Evolutionary conservation across 1,139 yeast species (phyloP), one percentile per base, ranked within the genome.

Genomic region (Suhomyces terraborum): DNA sequence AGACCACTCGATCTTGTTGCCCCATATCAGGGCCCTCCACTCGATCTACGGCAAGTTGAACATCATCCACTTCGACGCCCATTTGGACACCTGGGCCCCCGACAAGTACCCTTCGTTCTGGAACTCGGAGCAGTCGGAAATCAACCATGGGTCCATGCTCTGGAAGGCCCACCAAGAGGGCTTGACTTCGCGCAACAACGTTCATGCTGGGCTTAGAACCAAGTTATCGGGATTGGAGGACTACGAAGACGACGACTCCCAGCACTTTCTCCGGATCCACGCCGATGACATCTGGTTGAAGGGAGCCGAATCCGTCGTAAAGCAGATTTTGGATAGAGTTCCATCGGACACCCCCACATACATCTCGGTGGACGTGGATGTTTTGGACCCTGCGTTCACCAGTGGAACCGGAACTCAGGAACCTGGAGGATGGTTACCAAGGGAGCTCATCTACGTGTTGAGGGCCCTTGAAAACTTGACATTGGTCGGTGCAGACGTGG

Each of bases 351-450:
- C 75, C 8, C 88, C 93, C 7, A 84, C 85, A 0, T 85, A 83
- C 54, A 66, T 85, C 30, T 80, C 87, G 9, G 84, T 85, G 24
- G 94, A 85, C 58, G 81, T 85, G 34, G 94, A 85, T 59, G 88
- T 83, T n/a, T 67, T 85, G 49, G 94, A 85, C 57, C 93, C 93
- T 2, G 88, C 84, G 2, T 75, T 81, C 52, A 88, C 89, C 3
- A 84, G 88, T 41, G 94, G 93, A 1, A 85, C 94, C 1, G 94
- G 94, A 8, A 85, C 94, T 4, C 87, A 83, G 47, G 94, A 85
- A 61, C 82, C 84, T 4, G 94, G 94, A 42, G 94, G 94, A 41
- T 77, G 88, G 76, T 66, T 84, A 38, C 84, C 91, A n/a, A 71
- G 94, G 45, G 94, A 85, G 58, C 70, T 85, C 44, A 73, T 84